These are phyloP conservation scores for Botryotinia convoluta DNA, from an alignment of 2,329 filamentous ascomycete species.

Conservation along the genomic window DNA sequence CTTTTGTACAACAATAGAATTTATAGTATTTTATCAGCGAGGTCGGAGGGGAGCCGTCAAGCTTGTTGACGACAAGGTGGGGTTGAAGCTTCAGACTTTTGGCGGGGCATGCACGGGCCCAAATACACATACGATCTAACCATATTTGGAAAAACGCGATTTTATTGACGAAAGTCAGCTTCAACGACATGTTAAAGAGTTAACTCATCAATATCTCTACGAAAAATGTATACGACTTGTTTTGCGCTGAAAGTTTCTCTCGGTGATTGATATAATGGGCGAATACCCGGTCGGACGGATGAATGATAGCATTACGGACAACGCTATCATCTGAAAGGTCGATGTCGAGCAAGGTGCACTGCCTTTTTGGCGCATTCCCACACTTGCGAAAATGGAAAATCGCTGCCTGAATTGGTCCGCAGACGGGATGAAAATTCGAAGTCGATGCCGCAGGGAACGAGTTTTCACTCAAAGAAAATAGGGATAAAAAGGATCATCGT, in stretches of 20 bases:
- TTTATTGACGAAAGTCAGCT: conserved; percentile 17
- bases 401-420: background rate
- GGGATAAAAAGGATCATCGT: background rate
- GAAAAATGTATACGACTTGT: conserved; percentile 20
- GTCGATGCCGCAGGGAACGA: background rate
- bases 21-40: conserved; percentile 12
- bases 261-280: conserved; percentile 14
- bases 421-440: background rate
- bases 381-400: background rate
- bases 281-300: conserved; percentile 33
- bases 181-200: conserved; percentile 36
- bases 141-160: conserved; percentile 15
- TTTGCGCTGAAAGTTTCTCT: background rate
- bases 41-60: conserved; percentile 4
- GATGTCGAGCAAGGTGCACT: background rate
- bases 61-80: conserved; percentile 14
- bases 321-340: background rate
- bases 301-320: background rate
- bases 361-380: background rate
- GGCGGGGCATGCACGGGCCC: conserved; percentile 1
- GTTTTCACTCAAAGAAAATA: background rate
- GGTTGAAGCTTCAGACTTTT: conserved; percentile 6
- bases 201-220: conserved; percentile 24
- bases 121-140: background rate
- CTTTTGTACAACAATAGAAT: background rate